Evolutionary conservation across 768 basidiomycete genomes (phyloP), one percentile per base, ranked within the genome.

Genomic region (Pisolithus albus): DNA sequence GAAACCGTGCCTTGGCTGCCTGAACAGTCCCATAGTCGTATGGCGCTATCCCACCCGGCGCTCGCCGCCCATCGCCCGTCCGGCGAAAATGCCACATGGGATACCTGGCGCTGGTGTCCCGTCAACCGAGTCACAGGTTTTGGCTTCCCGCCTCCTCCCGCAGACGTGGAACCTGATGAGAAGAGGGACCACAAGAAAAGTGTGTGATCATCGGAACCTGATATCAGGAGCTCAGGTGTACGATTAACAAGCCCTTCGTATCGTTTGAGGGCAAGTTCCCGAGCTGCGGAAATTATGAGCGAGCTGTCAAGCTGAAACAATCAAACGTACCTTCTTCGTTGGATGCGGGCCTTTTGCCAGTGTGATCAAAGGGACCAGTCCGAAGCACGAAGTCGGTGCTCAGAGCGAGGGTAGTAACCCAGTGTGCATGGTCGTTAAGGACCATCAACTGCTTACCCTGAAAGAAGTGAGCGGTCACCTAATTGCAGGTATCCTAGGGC

Each of bases 131-230:
- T 79, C 16, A 84, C 52, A 4, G 88, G 86, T 59, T 88, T 89
- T 36, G 78, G 75, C 61, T 79, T 81, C 9, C 76, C 73, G 18
- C 69, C 69, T 43, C 67, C 67, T 7, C 15, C 30, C 36, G 41
- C 61, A 8, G 65, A 49, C 30, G 60, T 56, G 42, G 72, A 59
- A 10, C 9, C 18, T 26, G 75, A 73, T 18, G 82, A 75, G 74
- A 92, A 88, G 39, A 84, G 73, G 30, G 91, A 87, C 95, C 93
- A 97, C 11, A 99, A 79, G 79, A 94, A 97, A 46, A 97, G 82
- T 0, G 95, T 99, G 67, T 97, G 95, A 66, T 99, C 95, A 65
- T 99, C 94, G 4, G 94, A 97, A 19, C 93, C 94, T 5, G 93
- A 92, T 65, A 97, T 95, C 57, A 95, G 74, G 4, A 91, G 75